Evolutionary conservation across 306 rosid species (phyloP).

Genomic region (Carpinus viminea): DNA sequence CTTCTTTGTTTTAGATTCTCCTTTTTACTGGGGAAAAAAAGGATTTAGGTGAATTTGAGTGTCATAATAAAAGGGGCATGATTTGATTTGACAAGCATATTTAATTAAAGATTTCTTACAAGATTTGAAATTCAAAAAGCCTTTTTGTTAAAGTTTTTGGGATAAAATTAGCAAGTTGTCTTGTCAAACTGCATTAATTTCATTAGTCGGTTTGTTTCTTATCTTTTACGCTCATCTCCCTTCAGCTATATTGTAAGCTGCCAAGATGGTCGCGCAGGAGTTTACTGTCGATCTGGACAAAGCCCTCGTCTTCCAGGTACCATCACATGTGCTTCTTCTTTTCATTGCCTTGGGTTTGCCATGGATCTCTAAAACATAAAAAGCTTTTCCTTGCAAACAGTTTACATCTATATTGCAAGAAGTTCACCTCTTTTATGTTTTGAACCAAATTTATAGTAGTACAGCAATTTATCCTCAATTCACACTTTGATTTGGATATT

Average conservation of each 20-base stretch:
- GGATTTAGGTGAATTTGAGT: background rate
- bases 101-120: background rate
- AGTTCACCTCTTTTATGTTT: background rate
- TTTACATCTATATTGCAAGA: background rate
- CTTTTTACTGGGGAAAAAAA: background rate
- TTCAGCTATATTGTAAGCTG: slow-evolving; percentile 30
- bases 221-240: slow-evolving; percentile 3
- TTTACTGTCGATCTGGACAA: slow-evolving; percentile 80
- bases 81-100: background rate
- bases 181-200: background rate
- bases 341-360: background rate
- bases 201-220: slow-evolving; percentile 1
- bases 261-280: slow-evolving; percentile 74
- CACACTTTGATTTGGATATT: background rate
- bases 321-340: slow-evolving; percentile 7
- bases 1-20: background rate
- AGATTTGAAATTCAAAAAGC: background rate
- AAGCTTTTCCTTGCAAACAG: too few relatives aligned
- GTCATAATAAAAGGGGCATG: background rate
- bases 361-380: too few relatives aligned
- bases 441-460: background rate
- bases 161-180: background rate
- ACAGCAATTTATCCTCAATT: background rate
- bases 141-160: background rate
- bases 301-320: slow-evolving; percentile 93